Evolutionary conservation across 805 yeast species (phyloP).

Genomic region (Candida coleopterorum): DNA sequence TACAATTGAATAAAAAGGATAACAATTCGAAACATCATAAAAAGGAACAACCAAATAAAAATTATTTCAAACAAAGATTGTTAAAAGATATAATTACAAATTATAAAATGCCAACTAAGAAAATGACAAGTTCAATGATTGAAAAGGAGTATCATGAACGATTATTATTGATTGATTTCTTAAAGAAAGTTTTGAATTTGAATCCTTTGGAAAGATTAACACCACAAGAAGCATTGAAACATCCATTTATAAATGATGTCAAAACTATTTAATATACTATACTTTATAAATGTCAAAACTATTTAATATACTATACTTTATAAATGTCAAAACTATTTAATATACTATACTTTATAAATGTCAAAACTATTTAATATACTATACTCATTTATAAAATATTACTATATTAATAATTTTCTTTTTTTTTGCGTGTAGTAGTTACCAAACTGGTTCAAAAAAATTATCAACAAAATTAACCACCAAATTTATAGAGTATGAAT

Average conservation of each 20-base stretch:
- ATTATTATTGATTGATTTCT: conserved; percentile 66
- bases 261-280: conserved; percentile 1
- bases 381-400: no score
- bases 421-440: background rate
- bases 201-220: conserved; percentile 96
- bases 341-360: no score
- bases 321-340: no score
- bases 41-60: conserved; percentile 74
- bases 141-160: conserved; percentile 76
- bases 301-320: background rate
- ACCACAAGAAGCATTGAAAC: conserved; percentile 90
- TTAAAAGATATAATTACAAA: conserved; percentile 71
- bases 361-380: no score
- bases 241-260: conserved; percentile 69
- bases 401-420: background rate
- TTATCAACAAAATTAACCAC: background rate
- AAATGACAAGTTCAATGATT: conserved; percentile 47
- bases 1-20: conserved; percentile 23
- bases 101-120: conserved; percentile 62
- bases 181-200: conserved; percentile 69
- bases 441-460: background rate
- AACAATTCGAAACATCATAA: conserved; percentile 22
- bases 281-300: conserved; percentile 13
- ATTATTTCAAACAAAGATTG: conserved; percentile 64
- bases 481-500: conserved; percentile 50